phyloP scores from a whole-genome alignment of 495 filamentous ascomycete genomes.

The Penicillium salamii region DNA sequence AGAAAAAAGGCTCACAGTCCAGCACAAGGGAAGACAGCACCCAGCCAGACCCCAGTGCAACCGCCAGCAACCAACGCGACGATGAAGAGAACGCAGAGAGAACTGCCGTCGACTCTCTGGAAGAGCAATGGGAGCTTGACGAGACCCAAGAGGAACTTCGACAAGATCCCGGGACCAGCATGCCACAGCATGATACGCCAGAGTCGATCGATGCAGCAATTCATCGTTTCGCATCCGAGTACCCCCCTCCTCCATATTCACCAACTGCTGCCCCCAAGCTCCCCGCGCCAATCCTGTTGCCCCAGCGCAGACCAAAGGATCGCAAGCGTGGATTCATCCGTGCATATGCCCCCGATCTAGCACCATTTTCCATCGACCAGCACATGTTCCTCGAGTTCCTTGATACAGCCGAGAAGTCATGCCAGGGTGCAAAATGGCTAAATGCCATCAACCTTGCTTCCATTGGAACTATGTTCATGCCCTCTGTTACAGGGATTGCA shows the following conservation, averaged over 20 bases:
- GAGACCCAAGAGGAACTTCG: slow-evolving; percentile 39
- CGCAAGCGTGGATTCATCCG: slow-evolving; percentile 30
- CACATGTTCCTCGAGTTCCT: slow-evolving; percentile 54
- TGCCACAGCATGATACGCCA: neutral
- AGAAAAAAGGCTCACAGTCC: slow-evolving; percentile 17
- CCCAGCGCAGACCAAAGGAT: slow-evolving; percentile 31
- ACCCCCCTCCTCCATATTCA: slow-evolving; percentile 14
- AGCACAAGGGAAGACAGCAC: slow-evolving; percentile 9
- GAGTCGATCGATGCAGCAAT: slow-evolving; percentile 1
- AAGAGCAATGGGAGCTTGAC: slow-evolving; percentile 51
- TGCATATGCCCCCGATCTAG: slow-evolving; percentile 52
- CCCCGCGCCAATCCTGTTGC: slow-evolving; percentile 32
- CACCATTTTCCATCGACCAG: slow-evolving; percentile 49
- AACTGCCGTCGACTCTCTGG: slow-evolving; percentile 19
- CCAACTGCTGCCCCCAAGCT: slow-evolving; percentile 21
- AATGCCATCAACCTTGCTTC: slow-evolving; percentile 45
- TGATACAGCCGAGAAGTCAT: slow-evolving; percentile 41
- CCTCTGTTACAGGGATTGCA: slow-evolving; percentile 40
- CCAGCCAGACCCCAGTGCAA: slow-evolving; percentile 4
- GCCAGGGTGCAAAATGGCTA: slow-evolving; percentile 35
- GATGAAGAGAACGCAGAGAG: neutral
- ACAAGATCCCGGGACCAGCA: neutral
- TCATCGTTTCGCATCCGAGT: slow-evolving; percentile 20
- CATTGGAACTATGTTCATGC: slow-evolving; percentile 34
- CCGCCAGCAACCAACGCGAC: neutral